Conservation (phyloP, 768 basidiomycete species). For the Pleurotus djamor region DNA sequence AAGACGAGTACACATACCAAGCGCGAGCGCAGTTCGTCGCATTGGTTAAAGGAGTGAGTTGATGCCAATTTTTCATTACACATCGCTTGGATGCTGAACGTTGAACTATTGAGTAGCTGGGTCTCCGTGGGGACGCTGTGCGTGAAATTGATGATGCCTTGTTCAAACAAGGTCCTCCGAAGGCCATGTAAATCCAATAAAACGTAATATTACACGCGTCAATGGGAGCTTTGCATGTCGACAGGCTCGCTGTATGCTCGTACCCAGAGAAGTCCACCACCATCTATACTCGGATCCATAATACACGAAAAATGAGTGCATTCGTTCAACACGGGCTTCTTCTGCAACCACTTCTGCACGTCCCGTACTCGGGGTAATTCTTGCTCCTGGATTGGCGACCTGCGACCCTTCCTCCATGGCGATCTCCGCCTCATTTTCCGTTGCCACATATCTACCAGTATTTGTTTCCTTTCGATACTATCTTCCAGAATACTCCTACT, state of each 20-base stretch:
- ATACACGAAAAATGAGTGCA: conserved; percentile 35
- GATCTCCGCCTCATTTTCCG: conserved; percentile 1
- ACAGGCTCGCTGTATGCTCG: conserved; percentile 19
- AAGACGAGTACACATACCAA: too few species aligned
- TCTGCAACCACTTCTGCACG: conserved; percentile 27
- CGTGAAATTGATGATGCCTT: too few species aligned
- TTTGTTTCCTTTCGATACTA: conserved; percentile 28
- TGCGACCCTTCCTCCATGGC: background rate
- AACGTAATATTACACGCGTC: background rate
- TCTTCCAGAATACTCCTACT: conserved; percentile 22
- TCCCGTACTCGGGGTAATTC: conserved; percentile 11
- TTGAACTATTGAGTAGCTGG: too few species aligned
- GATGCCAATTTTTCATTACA: too few species aligned
- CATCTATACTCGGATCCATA: conserved; percentile 31
- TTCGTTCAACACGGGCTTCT: conserved; percentile 30
- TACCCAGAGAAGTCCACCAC: conserved; percentile 33
- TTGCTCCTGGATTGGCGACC: conserved; percentile 3
- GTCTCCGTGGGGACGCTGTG: too few species aligned
- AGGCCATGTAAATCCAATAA: too few species aligned
- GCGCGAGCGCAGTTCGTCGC: too few species aligned
- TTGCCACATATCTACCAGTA: conserved; percentile 19
- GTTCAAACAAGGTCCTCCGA: too few species aligned
- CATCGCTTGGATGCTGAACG: too few species aligned
- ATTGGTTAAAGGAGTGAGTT: too few species aligned
- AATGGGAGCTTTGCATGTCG: conserved; percentile 9